Percentiles rank a stretch among this genome's conserved stretches.
phyloP scores from a whole-genome alignment of 352 stramenopile genomes.

The Pythium monospermum region DNA sequence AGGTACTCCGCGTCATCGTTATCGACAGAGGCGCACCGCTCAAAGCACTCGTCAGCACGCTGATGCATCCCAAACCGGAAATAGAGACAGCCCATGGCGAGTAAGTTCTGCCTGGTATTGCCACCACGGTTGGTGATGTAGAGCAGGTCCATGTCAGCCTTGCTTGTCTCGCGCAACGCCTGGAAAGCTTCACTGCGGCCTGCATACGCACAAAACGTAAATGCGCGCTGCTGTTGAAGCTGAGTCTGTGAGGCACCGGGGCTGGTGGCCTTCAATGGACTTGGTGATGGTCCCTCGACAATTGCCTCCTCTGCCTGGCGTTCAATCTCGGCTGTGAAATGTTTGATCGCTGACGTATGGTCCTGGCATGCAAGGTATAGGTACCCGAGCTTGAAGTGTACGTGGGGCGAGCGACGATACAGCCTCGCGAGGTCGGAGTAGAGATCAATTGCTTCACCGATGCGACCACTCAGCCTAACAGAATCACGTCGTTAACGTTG shows the following conservation, averaged over 20 bases:
- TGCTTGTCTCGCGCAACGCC: conserved; percentile 20
- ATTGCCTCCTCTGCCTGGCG: conserved; percentile 15
- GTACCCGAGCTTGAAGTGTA: conserved; percentile 55
- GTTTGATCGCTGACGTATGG: conserved; percentile 21
- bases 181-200: conserved; percentile 35
- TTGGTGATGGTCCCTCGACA: not conserved
- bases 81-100: conserved; percentile 52
- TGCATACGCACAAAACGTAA: conserved; percentile 37
- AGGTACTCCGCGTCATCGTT: conserved; percentile 36
- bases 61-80: conserved; percentile 48
- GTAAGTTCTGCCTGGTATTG: conserved; percentile 17
- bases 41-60: conserved; percentile 42
- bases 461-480: conserved; percentile 34
- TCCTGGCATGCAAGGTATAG: conserved; percentile 36
- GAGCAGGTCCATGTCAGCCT: conserved; percentile 31
- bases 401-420: conserved; percentile 34
- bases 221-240: conserved; percentile 27
- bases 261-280: no score
- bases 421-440: conserved; percentile 36
- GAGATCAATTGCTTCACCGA: conserved; percentile 43
- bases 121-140: conserved; percentile 39
- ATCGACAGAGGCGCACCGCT: conserved; percentile 29
- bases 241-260: no score
- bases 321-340: conserved; percentile 44
- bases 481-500: not conserved